Conservation (phyloP, 2,329 filamentous ascomycete genomes). For the Trichoderma cornu-damae region DNA sequence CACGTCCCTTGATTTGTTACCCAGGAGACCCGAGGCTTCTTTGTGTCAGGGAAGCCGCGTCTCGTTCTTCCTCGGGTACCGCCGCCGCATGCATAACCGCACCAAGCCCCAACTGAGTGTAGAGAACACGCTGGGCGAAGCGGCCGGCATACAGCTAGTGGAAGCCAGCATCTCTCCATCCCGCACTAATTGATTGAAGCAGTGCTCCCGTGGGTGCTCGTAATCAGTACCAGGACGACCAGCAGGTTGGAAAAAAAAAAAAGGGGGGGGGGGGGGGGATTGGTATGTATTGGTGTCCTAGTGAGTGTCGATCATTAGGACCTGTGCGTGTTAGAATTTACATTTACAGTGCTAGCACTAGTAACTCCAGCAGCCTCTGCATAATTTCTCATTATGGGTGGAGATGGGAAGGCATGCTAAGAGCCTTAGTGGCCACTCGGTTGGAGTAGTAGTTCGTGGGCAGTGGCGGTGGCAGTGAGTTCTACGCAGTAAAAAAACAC, state of each 20-base stretch:
- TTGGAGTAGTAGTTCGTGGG: not conserved
- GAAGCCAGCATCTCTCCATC: conserved; percentile 2
- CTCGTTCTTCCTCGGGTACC: not conserved
- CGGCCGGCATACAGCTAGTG: not conserved
- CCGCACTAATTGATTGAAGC: not conserved
- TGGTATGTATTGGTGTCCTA: no score
- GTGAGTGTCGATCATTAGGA: conserved; percentile 8
- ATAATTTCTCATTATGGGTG: conserved; percentile 6
- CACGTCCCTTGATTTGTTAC: not conserved
- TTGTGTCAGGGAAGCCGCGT: not conserved
- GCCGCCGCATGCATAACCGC: not conserved
- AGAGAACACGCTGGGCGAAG: not conserved
- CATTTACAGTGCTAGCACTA: not conserved
- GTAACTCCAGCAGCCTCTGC: not conserved
- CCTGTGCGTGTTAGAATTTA: not conserved
- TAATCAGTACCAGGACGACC: not conserved
- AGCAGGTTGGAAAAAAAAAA: not conserved
- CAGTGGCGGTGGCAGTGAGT: not conserved
- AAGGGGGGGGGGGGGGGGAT: no score
- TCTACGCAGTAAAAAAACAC: no score
- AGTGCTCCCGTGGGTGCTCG: not conserved
- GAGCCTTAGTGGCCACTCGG: not conserved
- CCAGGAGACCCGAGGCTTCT: not conserved
- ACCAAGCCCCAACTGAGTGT: not conserved
- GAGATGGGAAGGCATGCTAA: not conserved